Evolutionary conservation across 1,284 basidiomycete genomes (phyloP).

Genomic region (Boletus sp.): DNA sequence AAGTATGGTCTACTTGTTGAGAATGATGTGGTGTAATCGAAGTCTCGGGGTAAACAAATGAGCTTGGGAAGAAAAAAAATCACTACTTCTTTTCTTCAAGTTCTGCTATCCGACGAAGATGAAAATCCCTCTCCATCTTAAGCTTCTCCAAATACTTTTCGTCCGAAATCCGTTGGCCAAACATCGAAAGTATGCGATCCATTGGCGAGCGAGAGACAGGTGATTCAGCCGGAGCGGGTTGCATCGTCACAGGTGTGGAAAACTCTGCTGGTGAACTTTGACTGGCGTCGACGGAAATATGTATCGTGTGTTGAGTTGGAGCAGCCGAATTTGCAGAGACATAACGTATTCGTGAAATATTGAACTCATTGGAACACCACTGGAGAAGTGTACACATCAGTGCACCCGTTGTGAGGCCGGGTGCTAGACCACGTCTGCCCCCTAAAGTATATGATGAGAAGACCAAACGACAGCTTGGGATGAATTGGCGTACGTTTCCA

Average conservation of each 20-base stretch:
- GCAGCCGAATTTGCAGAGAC: conserved; percentile 35
- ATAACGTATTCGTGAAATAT: conserved; percentile 54
- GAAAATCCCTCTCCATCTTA: conserved; percentile 49
- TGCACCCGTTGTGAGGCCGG: conserved; percentile 56
- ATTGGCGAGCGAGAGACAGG: conserved; percentile 15
- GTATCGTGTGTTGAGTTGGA: neutral
- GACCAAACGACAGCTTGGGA: neutral
- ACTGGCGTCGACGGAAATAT: neutral
- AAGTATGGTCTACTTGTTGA: conserved; percentile 47
- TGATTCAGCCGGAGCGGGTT: conserved; percentile 8
- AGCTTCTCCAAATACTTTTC: conserved; percentile 61
- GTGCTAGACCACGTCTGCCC: conserved; percentile 41
- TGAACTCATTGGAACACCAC: conserved; percentile 62
- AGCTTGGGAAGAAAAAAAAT: neutral
- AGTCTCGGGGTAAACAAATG: neutral
- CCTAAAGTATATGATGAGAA: conserved; percentile 31
- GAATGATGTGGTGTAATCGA: conserved; percentile 2
- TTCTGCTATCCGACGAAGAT: conserved; percentile 54
- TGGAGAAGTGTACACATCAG: conserved; percentile 59
- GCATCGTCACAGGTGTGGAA: neutral
- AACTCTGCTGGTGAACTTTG: conserved; percentile 1
- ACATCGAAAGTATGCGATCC: conserved; percentile 39
- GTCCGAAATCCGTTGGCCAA: conserved; percentile 58
- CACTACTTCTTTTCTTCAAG: conserved; percentile 47
- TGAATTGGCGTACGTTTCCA: conserved; percentile 41